A percentile compares a stretch with the other conserved stretches of the same genome.
These are phyloP conservation scores for Emericellopsis terricola DNA, from an alignment of 495 filamentous ascomycete species.

Conservation along the genomic window DNA sequence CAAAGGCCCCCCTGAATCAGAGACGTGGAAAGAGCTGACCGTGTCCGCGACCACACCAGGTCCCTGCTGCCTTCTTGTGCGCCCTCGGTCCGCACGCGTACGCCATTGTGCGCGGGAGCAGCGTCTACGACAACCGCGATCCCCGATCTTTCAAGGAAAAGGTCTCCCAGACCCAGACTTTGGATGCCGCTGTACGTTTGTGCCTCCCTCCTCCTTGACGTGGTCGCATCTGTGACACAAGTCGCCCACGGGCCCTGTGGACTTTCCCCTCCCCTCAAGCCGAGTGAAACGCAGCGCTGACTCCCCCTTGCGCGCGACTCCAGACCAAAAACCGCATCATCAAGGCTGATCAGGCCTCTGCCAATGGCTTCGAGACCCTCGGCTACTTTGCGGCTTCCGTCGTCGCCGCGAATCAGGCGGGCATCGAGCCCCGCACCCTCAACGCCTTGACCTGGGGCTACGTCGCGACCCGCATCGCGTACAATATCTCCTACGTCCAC, in stretches of 20 bases:
- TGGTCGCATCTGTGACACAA: no score
- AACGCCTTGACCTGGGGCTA: slow-evolving; percentile 25
- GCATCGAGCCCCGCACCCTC: slow-evolving; percentile 12
- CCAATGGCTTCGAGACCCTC: slow-evolving; percentile 32
- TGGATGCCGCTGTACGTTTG: slow-evolving; percentile 21
- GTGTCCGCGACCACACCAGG: slow-evolving; percentile 8
- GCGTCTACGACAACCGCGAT: slow-evolving; percentile 19
- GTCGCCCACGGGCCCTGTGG: no score
- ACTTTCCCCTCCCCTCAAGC: no score
- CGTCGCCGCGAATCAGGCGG: slow-evolving; percentile 27
- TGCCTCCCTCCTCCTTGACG: not conserved
- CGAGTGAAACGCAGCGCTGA: not conserved
- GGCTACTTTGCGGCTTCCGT: slow-evolving; percentile 29
- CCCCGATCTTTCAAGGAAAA: slow-evolving; percentile 16
- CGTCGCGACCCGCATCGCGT: slow-evolving; percentile 19
- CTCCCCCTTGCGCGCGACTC: not conserved
- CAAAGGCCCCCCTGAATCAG: not conserved
- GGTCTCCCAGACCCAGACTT: slow-evolving; percentile 16
- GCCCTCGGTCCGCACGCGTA: slow-evolving; percentile 17
- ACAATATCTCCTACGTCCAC: slow-evolving; percentile 27
- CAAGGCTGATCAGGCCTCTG: slow-evolving; percentile 26
- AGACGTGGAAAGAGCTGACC: not conserved
- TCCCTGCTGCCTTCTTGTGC: slow-evolving; percentile 27
- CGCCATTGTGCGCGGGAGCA: slow-evolving; percentile 16
- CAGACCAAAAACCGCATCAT: slow-evolving; percentile 14